A percentile compares a stretch with the other conserved stretches of the same genome.
phyloP scores from a whole-genome alignment of 2,329 filamentous ascomycete genomes.

The Alternaria triticina region DNA sequence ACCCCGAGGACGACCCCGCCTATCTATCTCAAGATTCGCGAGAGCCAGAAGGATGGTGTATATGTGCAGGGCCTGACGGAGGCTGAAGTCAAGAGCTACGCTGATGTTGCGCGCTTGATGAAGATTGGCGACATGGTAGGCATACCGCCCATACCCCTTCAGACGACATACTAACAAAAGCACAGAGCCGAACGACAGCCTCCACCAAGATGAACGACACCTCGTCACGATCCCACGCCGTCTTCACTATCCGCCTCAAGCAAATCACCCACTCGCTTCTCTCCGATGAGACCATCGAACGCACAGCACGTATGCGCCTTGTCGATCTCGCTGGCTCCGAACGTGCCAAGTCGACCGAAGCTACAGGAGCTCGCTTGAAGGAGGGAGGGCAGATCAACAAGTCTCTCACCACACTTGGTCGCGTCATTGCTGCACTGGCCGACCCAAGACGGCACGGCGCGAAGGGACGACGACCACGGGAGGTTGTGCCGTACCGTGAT shows the following conservation, averaged over 20 bases:
- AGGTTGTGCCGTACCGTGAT: slow-evolving; percentile 91
- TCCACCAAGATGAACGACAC: slow-evolving; percentile 99
- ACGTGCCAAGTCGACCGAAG: slow-evolving; percentile 92
- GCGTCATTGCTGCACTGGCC: slow-evolving; percentile 90
- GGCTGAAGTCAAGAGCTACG: slow-evolving; percentile 83
- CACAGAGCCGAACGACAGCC: slow-evolving; percentile 77
- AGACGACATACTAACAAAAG: slow-evolving; percentile 8
- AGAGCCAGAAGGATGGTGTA: slow-evolving; percentile 91
- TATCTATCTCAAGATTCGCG: slow-evolving; percentile 95
- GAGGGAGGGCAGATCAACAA: slow-evolving; percentile 99
- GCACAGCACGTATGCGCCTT: slow-evolving; percentile 88
- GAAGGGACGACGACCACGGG: slow-evolving; percentile 53
- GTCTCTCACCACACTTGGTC: slow-evolving; percentile 91
- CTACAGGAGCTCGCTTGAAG: slow-evolving; percentile 85
- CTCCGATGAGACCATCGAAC: slow-evolving; percentile 96
- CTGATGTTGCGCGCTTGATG: slow-evolving; percentile 90
- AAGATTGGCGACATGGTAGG: slow-evolving; percentile 75
- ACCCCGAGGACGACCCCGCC: slow-evolving; percentile 80
- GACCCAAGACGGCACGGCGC: slow-evolving; percentile 64
- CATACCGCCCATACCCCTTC: neutral
- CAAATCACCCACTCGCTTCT: slow-evolving; percentile 98
- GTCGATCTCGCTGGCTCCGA: slow-evolving; percentile 96
- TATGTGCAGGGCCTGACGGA: slow-evolving; percentile 98
- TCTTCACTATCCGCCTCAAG: slow-evolving; percentile 97
- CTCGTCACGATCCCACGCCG: slow-evolving; percentile 91